These are phyloP conservation scores for Kalaharituber pfeilii DNA, from an alignment of 2,329 filamentous ascomycete species.

Conservation along the genomic window DNA sequence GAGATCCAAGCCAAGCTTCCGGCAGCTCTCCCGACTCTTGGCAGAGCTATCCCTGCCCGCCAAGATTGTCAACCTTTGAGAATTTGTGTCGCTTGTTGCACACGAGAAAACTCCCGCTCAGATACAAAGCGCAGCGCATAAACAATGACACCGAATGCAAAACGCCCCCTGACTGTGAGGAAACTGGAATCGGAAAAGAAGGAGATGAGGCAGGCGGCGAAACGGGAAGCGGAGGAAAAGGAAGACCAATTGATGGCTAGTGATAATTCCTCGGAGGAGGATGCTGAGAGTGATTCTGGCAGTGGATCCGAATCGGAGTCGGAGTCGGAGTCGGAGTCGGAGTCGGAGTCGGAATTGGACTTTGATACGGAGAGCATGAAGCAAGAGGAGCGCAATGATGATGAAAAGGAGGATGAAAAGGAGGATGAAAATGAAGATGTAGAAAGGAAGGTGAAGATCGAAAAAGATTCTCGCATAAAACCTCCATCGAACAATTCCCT, in stretches of 20 bases:
- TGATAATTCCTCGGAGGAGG: background rate
- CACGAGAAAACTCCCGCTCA: background rate
- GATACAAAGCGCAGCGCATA: background rate
- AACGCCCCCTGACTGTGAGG: background rate
- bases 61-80: background rate
- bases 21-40: too few relatives aligned
- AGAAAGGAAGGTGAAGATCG: background rate
- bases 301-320: too few relatives aligned
- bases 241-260: background rate
- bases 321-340: too few relatives aligned
- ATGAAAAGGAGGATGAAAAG: background rate
- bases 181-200: background rate
- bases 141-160: background rate
- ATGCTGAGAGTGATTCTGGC: too few relatives aligned
- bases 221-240: background rate
- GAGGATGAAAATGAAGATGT: background rate
- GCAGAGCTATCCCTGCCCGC: too few relatives aligned
- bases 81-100: background rate
- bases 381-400: background rate
- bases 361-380: too few relatives aligned
- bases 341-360: too few relatives aligned
- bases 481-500: conserved; percentile 37
- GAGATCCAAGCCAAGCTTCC: too few relatives aligned
- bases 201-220: background rate
- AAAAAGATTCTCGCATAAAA: background rate